Evolutionary conservation across 768 basidiomycete species (phyloP), one percentile per base, ranked within the genome.

Genomic region (Amanita thiersii): DNA sequence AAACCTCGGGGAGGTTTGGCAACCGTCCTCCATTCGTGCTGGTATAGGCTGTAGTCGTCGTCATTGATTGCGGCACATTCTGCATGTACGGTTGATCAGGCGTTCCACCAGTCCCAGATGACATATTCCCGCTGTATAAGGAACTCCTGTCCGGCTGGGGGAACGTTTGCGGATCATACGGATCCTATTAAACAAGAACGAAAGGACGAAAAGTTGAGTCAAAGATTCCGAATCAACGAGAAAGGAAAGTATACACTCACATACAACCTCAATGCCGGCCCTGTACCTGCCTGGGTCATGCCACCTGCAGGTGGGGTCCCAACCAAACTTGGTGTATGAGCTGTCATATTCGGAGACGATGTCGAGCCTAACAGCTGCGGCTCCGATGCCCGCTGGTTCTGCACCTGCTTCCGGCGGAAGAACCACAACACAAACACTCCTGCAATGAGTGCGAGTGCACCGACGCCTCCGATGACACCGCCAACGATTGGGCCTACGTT

Each of bases 391-490:
- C 17, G 8, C 30, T 20, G 25, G 10, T 11, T 12, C 38, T 0
- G 26, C 3, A 29, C 12, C 4, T 39, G 10, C 12, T 12, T 17
- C 5, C 8, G 38, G 26, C 18, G 38, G 8, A 4, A 19, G 25
- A n/a, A n/a, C 25, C 12, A 39, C 11, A 15, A 39, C 18, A 39
- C 6, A 20, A 26, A 5, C 7, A 14, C 38, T 10, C 15, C 38
- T 9, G 25, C 38, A 9, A 39, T 29, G 20, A 39, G 26, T 3
- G 3, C 38, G 6, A 39, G 12, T 18, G 20, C 5, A 18, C 17
- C 38, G 9, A 39, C 6, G 3, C 38, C 38, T 5, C 38, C 38
- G 21, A 39, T 15, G 14, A 30, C 26, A 39, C 38, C 38, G 17
- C 38, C 38, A 26, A 39, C 17, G 5, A 39, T 14, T 6, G 38